Evolutionary conservation across 2,329 filamentous ascomycete genomes (phyloP).

Genomic region (Beauveria australis): DNA sequence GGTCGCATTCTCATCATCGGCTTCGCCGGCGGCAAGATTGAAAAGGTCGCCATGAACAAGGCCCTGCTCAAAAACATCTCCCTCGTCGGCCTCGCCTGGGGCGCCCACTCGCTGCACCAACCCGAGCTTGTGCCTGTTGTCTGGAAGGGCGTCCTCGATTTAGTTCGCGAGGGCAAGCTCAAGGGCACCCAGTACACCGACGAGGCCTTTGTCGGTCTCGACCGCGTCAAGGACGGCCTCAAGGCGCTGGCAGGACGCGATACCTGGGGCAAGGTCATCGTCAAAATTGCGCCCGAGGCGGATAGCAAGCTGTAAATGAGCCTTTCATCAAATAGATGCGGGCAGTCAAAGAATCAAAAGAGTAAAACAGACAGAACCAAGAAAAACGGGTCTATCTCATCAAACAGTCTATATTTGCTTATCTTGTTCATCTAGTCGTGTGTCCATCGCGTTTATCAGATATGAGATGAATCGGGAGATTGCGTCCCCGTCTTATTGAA

Average conservation of each 20-base stretch:
- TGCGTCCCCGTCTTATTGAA: conserved; percentile 12
- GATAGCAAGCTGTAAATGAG: conserved; percentile 43
- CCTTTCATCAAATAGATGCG: not conserved
- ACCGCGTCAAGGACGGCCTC: conserved; percentile 68
- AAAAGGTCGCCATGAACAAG: conserved; percentile 88
- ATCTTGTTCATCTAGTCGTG: not conserved
- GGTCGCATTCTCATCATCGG: conserved; percentile 80
- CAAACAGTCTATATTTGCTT: not conserved
- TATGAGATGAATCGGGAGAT: conserved; percentile 8
- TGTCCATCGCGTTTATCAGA: not conserved
- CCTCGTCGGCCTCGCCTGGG: conserved; percentile 87
- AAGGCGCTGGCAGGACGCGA: conserved; percentile 69
- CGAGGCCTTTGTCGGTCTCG: conserved; percentile 72
- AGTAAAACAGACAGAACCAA: not conserved
- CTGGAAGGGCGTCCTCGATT: conserved; percentile 72
- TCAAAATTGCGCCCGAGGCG: conserved; percentile 67
- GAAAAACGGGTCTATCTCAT: not conserved
- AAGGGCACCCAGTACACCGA: conserved; percentile 76
- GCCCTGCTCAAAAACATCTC: conserved; percentile 90
- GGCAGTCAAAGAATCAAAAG: not conserved
- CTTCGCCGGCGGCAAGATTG: conserved; percentile 68
- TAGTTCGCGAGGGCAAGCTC: conserved; percentile 73
- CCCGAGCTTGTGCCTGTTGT: conserved; percentile 60
- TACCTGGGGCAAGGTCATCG: conserved; percentile 94
- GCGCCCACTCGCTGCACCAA: conserved; percentile 69